Percentiles rank a stretch among this genome's conserved stretches.
Conservation (phyloP, 805 yeast species). For the Ogataea naganishii region DNA sequence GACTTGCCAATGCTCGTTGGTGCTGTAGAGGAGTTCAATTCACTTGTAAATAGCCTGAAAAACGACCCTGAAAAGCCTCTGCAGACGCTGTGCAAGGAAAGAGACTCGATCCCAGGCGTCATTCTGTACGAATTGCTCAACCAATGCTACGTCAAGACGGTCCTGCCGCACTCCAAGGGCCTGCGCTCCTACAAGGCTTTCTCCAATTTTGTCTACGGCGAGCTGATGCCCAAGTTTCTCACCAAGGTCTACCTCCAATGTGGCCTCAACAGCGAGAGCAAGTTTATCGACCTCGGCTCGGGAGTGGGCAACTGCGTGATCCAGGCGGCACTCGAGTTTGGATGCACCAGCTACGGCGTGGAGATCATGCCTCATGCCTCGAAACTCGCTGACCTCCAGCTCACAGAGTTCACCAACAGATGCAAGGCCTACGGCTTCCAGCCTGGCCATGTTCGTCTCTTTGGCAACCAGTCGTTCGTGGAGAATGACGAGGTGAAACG, state of each 20-base stretch:
- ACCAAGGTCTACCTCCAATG: constrained; percentile 58
- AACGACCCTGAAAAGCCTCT: constrained; percentile 21
- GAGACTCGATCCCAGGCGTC: constrained; percentile 25
- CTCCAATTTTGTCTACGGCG: constrained; percentile 88
- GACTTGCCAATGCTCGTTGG: constrained; percentile 21
- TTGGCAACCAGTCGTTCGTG: constrained; percentile 63
- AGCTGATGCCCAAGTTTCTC: constrained; percentile 70
- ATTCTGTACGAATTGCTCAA: constrained; percentile 62
- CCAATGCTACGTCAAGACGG: constrained; percentile 67
- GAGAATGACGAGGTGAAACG: constrained; percentile 48
- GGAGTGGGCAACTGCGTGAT: constrained; percentile 91
- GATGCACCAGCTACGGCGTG: constrained; percentile 80
- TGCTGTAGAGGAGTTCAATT: constrained; percentile 36
- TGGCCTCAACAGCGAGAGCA: constrained; percentile 39
- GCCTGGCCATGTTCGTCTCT: constrained; percentile 47
- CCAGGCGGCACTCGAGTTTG: constrained; percentile 83
- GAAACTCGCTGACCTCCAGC: constrained; percentile 52
- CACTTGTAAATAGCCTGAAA: constrained; percentile 23
- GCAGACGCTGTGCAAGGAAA: constrained; percentile 9
- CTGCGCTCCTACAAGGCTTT: constrained; percentile 73
- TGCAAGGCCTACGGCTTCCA: constrained; percentile 56
- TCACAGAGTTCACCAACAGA: constrained; percentile 47
- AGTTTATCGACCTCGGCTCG: constrained; percentile 84
- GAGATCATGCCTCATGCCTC: constrained; percentile 86
- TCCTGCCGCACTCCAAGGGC: constrained; percentile 61